Percentiles rank a stretch among this genome's conserved stretches.
phyloP scores from a whole-genome alignment of 768 basidiomycete genomes.

The Russula sp. region DNA sequence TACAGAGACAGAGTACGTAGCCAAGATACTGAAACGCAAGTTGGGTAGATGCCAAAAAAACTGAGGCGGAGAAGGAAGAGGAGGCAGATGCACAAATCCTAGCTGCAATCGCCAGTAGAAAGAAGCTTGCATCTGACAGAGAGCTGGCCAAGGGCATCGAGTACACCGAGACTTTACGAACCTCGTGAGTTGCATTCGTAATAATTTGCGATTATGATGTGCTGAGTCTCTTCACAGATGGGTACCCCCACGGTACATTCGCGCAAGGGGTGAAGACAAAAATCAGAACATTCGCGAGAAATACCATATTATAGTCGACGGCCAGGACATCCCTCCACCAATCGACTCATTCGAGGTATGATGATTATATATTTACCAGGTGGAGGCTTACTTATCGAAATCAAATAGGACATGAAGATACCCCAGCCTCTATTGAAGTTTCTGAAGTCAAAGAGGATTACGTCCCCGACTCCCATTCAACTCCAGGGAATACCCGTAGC shows the following conservation, averaged over 20 bases:
- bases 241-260: conserved; percentile 79
- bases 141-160: conserved; percentile 90
- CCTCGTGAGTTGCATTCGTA: conserved; percentile 50
- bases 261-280: conserved; percentile 59
- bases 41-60: conserved; percentile 72
- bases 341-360: conserved; percentile 79
- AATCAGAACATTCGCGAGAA: conserved; percentile 76
- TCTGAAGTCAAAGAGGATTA: conserved; percentile 79
- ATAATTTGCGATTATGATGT: background rate
- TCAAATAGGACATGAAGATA: conserved; percentile 92
- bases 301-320: conserved; percentile 91
- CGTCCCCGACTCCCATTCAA: conserved; percentile 89
- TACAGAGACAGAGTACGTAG: background rate
- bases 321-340: conserved; percentile 88
- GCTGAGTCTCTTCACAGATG: conserved; percentile 48
- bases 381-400: background rate
- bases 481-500: conserved; percentile 95
- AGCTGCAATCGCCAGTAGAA: conserved; percentile 82
- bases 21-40: background rate
- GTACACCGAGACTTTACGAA: conserved; percentile 79
- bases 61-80: conserved; percentile 73
- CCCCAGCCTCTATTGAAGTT: conserved; percentile 77
- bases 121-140: conserved; percentile 86
- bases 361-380: conserved; percentile 9
- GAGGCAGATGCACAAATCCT: conserved; percentile 90